These are phyloP conservation scores for Boehmeria nivea DNA, from an alignment of 306 rosid species.

Conservation along the genomic window DNA sequence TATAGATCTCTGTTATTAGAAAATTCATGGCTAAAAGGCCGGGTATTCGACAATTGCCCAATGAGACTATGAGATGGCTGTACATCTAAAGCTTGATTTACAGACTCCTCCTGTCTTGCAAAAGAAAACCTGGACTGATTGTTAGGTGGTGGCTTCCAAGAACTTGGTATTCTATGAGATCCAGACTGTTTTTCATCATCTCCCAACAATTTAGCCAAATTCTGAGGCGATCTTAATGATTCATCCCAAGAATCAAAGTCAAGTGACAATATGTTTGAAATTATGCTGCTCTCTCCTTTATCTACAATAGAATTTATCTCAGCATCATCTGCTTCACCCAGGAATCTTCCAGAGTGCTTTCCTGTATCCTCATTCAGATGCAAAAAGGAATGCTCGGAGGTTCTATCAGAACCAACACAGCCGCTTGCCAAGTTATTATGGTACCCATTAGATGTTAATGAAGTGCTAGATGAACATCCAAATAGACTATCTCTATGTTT, in stretches of 20 bases:
- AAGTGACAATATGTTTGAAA: constrained; percentile 82
- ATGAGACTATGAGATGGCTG: constrained; percentile 39
- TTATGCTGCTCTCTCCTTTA: constrained; percentile 83
- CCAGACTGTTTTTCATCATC: constrained; percentile 49
- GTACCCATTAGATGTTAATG: constrained; percentile 40
- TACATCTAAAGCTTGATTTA: constrained; percentile 38
- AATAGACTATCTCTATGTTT: constrained; percentile 33
- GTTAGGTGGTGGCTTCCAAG: constrained; percentile 68
- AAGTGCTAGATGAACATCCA: constrained; percentile 32
- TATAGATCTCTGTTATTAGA: constrained; percentile 44
- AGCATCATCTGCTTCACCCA: constrained; percentile 36
- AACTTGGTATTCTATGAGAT: constrained; percentile 38
- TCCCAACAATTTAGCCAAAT: constrained; percentile 52
- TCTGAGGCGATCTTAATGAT: constrained; percentile 55
- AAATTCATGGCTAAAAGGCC: constrained; percentile 41
- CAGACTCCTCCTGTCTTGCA: constrained; percentile 77
- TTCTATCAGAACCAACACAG: constrained; percentile 35
- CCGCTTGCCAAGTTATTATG: constrained; percentile 39
- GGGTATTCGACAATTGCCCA: constrained; percentile 40
- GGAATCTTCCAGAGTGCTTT: constrained; percentile 35
- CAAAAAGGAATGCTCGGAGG: constrained; percentile 33
- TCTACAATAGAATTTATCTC: constrained; percentile 39
- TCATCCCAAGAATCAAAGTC: constrained; percentile 71
- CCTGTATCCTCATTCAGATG: constrained; percentile 42
- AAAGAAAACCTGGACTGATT: constrained; percentile 86